Percentiles rank a stretch among this genome's conserved stretches.
Conservation (phyloP, 2,329 filamentous ascomycete genomes). For the Sclerotiophoma versabilis region DNA sequence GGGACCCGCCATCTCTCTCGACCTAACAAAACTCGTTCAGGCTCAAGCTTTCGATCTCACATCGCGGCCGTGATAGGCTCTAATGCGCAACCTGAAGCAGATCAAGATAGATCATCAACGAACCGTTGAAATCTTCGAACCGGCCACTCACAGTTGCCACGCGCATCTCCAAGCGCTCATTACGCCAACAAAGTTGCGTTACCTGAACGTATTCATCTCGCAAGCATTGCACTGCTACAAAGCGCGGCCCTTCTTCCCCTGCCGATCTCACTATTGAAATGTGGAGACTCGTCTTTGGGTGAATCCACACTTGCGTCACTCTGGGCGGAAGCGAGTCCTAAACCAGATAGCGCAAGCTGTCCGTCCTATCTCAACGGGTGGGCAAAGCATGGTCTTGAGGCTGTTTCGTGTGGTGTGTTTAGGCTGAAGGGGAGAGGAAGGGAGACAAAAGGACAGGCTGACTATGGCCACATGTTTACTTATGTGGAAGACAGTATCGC, state of each 20-base stretch:
- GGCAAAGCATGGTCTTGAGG: neutral
- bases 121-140: neutral
- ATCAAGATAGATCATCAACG: neutral
- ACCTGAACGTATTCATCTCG: conserved; percentile 17
- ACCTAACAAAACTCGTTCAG: conserved; percentile 1
- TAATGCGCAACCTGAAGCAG: neutral
- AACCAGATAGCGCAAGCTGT: conserved; percentile 3
- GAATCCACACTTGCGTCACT: conserved; percentile 16
- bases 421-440: neutral
- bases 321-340: conserved; percentile 4
- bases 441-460: neutral
- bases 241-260: conserved; percentile 21
- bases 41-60: conserved; percentile 10
- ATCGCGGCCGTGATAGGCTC: neutral
- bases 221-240: conserved; percentile 6
- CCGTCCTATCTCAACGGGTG: conserved; percentile 9
- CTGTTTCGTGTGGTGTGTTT: conserved; percentile 4
- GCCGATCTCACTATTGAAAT: conserved; percentile 30
- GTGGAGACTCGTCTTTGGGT: conserved; percentile 7
- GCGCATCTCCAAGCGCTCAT: conserved; percentile 4
- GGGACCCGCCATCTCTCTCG: neutral
- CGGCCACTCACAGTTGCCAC: neutral
- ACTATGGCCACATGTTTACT: neutral
- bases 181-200: conserved; percentile 2
- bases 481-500: neutral